Evolutionary conservation across 257 asterid genomes (phyloP), one percentile per base, ranked within the genome.

Genomic region (Cruciata laevipes): DNA sequence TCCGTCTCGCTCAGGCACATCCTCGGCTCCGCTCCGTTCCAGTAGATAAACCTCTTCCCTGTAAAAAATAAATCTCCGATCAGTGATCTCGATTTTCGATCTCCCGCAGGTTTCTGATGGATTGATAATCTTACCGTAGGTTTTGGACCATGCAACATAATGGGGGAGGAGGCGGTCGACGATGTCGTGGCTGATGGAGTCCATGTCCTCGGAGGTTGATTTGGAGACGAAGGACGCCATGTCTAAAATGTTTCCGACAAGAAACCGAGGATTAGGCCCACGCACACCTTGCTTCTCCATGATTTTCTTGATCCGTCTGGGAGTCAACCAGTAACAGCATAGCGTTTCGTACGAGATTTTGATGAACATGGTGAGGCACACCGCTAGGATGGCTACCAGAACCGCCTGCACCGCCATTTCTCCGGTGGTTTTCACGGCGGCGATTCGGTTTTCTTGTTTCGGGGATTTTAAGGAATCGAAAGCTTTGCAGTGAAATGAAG

Each of bases 21-120:
- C 69, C 99, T 66, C 0, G 99, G 99, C 69, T 93, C 97, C 0
- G 69, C 78, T 11, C 99, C 99, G 7, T 90, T 93, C 97, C 97
- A 93, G 20, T 58, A 85, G 0, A 93, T 69, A 35, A 90, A 93
- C 44, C 97, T 74, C 23, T 90, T 90, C 4, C 98, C 98, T 91
- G 72, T 23, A 59, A 52, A 16, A 25, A 27, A 5, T 0, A 58
- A 5, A 23, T 20, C 11, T 11, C 6, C 18, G 0, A 58, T 24
- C 17, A 25, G 32, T 24, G 42, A 37, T 9, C 1, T 27, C 30
- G 30, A 27, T 27, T 27, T 27, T 27, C 42, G 42, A 37, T 37
- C 14, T 42, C 17, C 11, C 14, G 30, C 30, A 27, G 51, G 11
- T 42, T 42, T 42, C 18, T 10, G 51, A 42, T 42, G 17, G 11